Evolutionary conservation across 768 basidiomycete species (phyloP), one percentile per base, ranked within the genome.

Genomic region (Trametes meyenii): DNA sequence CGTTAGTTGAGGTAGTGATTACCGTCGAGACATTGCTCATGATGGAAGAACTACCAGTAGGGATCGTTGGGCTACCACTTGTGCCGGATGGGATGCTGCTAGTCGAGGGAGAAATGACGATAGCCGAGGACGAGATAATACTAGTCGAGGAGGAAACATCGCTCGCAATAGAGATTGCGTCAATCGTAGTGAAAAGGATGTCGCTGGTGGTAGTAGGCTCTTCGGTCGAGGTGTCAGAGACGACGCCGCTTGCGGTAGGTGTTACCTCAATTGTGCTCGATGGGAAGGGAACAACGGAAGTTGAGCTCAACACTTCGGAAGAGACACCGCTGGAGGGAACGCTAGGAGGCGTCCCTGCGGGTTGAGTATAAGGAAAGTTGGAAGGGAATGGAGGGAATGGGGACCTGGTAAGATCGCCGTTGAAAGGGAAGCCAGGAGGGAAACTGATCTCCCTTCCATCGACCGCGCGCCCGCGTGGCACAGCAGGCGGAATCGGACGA

Each of bases 371-470:
- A 8, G 55, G 55, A 46, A 57, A 57, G 23, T 39, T 23, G 23
- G 55, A 49, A 14, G 55, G 55, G 55, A 57, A 57, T 6, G 55
- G 45, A 16, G 55, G 55, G 55, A 57, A 57, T 19, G 45, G 45
- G 7, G 46, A 55, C 35, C 35, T 46, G 44, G 48, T 50, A 35
- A 19, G 48, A 16, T 55, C 19, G 12, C 44, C 16, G 4, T n/a
- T 16, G 55, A 48, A 57, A 7, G 45, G 45, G 23, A 55, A 55
- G 33, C 21, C 33, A 11, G 44, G 23, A 5, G 40, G 23, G 44
- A 55, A 55, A 5, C 43, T 5, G n/a, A 46, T 46, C 8, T 26
- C 24, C 10, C 46, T 17, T 35, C 14, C 3, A n/a, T 5, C 44
- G 44, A 45, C 14, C 10, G 17, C 44, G 39, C n/a, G 19, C 36